Percentiles rank a stretch among this genome's conserved stretches.
These are phyloP conservation scores for Blastobotrys petasosporus DNA, from an alignment of 1,139 yeast genomes.

Conservation along the genomic window DNA sequence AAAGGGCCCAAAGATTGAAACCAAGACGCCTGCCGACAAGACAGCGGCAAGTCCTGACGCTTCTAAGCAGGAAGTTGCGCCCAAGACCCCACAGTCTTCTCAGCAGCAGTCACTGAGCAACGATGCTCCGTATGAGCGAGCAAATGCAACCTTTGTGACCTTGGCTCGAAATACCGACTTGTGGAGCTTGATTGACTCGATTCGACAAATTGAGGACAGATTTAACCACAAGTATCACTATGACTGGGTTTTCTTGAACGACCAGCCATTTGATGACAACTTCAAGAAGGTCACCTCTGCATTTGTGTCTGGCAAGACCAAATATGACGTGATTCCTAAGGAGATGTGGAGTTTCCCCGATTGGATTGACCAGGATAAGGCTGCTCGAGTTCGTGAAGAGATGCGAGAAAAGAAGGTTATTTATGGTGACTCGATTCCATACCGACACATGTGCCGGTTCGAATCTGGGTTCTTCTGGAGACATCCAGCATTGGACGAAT, in stretches of 20 bases:
- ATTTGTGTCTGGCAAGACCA: constrained; percentile 54
- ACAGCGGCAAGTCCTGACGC: constrained; percentile 4
- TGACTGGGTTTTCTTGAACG: constrained; percentile 76
- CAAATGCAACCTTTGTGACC: constrained; percentile 68
- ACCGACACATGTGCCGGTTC: constrained; percentile 88
- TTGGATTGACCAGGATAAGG: constrained; percentile 57
- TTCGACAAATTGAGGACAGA: constrained; percentile 61
- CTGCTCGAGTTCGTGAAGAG: constrained; percentile 46
- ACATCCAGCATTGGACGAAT: constrained; percentile 63
- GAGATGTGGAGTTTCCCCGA: constrained; percentile 78
- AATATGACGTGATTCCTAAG: constrained; percentile 59
- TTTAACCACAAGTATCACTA: constrained; percentile 61
- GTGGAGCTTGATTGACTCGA: constrained; percentile 50
- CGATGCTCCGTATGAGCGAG: constrained; percentile 17
- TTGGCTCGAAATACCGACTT: constrained; percentile 68
- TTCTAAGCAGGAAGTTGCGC: neutral
- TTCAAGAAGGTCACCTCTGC: constrained; percentile 44
- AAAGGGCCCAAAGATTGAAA: constrained; percentile 12
- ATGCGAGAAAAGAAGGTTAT: constrained; percentile 47
- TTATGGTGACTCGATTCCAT: constrained; percentile 62
- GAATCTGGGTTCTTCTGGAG: constrained; percentile 90
- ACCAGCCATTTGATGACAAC: constrained; percentile 50
- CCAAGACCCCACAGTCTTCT: neutral
- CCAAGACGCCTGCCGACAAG: constrained; percentile 7
- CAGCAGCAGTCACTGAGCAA: neutral